Base-by-base conservation (phyloP, 1,284 basidiomycete genomes). In the Malassezia slooffiae region DNA sequence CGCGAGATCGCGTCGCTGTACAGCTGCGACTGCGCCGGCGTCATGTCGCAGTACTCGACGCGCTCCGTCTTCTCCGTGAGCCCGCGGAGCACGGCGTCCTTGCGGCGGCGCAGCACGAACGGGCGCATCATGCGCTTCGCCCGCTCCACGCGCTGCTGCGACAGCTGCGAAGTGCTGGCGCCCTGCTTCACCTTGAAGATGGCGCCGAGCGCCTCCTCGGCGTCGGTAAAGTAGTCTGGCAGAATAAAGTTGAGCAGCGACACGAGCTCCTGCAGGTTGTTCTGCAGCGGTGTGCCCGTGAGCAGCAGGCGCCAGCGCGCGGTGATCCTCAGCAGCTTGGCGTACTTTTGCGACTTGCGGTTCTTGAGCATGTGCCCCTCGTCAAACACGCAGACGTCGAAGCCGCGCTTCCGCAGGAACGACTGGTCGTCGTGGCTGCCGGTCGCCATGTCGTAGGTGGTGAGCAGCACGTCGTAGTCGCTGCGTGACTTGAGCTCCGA, bases 71-170 rank as follows among this genome's bases (percentile, higher is more conserved):
- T 97, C 52, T 81, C 80, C 1, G 90, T 89, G 15, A 99, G 77
- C 52, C 93, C 88, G 61, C 82, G 82, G 26, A 97, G 75, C 1
- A 99, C 91, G 79, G 91, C 68, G 5, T 50, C 46, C 72, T 99
- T 99, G 54, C 90, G 79, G 36, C 93, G 79, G 17, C 93, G 83
- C 16, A 99, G 77, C 21, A 97, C 90, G 68, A 99, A 99, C 0
- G 93, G 93, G 13, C 86, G 90, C 82, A 99, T 89, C 89, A 99
- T 95, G 70, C 85, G 88, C 73, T 96, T 93, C 5, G 93, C 93
- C 43, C 91, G 75, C 37, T 87, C 85, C 20, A 95, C 84, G 34
- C 90, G 81, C 67, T 89, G 83, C 65, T 85, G 81, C 5, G 89
- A 84, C 12, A 97, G 79, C 31, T 93, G 70, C 31, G 83, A 84